Evolutionary conservation across 495 filamentous ascomycete genomes (phyloP), one percentile per base, ranked within the genome.

Genomic region (Penicillium dipodomyicola): DNA sequence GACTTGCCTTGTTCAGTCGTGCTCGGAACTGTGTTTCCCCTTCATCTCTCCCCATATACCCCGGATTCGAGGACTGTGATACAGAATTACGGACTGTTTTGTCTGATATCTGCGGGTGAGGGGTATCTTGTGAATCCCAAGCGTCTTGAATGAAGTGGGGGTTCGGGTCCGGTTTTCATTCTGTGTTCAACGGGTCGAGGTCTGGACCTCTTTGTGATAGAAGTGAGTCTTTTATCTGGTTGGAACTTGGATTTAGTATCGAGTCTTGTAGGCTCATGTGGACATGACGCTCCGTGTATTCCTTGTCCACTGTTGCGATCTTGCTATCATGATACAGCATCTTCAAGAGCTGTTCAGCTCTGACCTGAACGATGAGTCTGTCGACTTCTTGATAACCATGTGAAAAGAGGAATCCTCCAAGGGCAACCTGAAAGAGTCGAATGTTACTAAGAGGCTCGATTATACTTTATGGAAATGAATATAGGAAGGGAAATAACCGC

Each of bases 61-160:
- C 57, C 61, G 44, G 61, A 63, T 49, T 64, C 48, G 49, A 37
- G 37, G 39, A 14, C 35, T 20, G 55, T 58, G 33, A 47, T 33
- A 57, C 48, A 54, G 10, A 41, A 41, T 52, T 41, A 35, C n/a
- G 9, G 50, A 23, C 32, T 39, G 52, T 47, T 37, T 47, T 37
- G 43, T 43, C 32, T 47, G 52, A 54, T 54, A 30, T 27, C 20
- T 29, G 42, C n/a, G 17, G 20, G 15, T 39, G 23, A 29, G 15
- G 9, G 10, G 45, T 39, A 48, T 32, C 35, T 52, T 25, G 35
- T 52, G 49, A 17, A 29, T 23, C n/a, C 15, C 15, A 3, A 6
- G 52, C 4, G 17, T 33, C 8, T 29, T 6, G 29, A 11, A 17
- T 19, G 3, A 47, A 47, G 43, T 46, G 17, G 29, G 50, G 12